Conservation (phyloP, 345 rosid species). For the Adansonia digitata region DNA sequence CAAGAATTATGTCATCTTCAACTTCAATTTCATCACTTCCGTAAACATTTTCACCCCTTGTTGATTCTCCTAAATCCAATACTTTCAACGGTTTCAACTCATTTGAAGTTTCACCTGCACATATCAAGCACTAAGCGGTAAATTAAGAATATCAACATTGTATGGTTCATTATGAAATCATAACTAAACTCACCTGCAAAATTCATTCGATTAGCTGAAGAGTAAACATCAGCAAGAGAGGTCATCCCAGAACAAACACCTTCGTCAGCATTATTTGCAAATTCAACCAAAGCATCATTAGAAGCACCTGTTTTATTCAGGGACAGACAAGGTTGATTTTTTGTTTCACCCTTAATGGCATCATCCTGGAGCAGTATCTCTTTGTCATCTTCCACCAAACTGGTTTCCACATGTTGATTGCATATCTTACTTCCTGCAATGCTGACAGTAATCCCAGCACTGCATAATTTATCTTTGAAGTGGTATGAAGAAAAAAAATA, state of each 20-base stretch:
- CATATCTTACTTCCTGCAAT: background rate
- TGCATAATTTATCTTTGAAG: background rate
- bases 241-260: background rate
- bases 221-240: background rate
- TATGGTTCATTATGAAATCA: background rate
- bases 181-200: background rate
- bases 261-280: constrained; percentile 1
- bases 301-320: background rate
- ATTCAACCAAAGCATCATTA: constrained; percentile 1
- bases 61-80: background rate
- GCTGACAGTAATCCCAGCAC: background rate
- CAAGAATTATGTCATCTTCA: background rate
- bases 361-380: constrained; percentile 3
- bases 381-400: constrained; percentile 1
- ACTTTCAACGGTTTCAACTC: background rate
- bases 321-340: background rate
- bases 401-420: background rate
- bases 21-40: background rate
- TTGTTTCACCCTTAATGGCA: background rate
- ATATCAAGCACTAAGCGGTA: background rate
- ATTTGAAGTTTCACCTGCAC: constrained; percentile 12
- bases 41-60: background rate
- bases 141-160: background rate
- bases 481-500: background rate
- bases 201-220: background rate